These are phyloP conservation scores for Magnolia kwangsiensis DNA, from an alignment of 164 flowering plant genomes.

Conservation along the genomic window DNA sequence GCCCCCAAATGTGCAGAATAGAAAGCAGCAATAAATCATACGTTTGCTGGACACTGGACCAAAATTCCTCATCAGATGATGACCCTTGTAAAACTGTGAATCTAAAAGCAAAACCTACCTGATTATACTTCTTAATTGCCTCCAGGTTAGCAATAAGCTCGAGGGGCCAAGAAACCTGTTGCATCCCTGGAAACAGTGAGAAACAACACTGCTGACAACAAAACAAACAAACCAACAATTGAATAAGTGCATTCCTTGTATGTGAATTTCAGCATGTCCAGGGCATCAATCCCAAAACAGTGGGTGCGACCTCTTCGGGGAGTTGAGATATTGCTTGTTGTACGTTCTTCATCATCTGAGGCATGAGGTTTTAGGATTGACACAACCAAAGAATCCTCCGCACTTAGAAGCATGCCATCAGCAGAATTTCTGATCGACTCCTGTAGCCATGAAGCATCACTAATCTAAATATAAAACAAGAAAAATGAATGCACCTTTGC, in stretches of 20 bases:
- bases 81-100: slow-evolving; percentile 1
- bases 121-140: slow-evolving; percentile 88
- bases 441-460: slow-evolving; percentile 33
- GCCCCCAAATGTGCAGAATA: neutral
- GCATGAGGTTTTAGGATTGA: slow-evolving; percentile 45
- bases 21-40: neutral
- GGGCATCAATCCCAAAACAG: slow-evolving; percentile 64
- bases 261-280: slow-evolving; percentile 68
- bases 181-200: slow-evolving; percentile 1
- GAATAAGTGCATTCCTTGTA: slow-evolving; percentile 58
- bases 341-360: slow-evolving; percentile 35
- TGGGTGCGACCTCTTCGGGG: slow-evolving; percentile 44
- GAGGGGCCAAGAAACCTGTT: slow-evolving; percentile 96
- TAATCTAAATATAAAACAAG: neutral
- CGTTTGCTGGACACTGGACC: neutral
- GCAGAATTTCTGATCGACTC: slow-evolving; percentile 93
- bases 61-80: neutral
- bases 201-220: neutral
- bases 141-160: slow-evolving; percentile 88
- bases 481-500: neutral
- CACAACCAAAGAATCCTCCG: slow-evolving; percentile 81
- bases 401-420: slow-evolving; percentile 66
- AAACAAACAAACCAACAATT: neutral
- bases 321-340: slow-evolving; percentile 30
- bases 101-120: slow-evolving; percentile 42